Evolutionary conservation across 2,329 filamentous ascomycete species (phyloP).

Genomic region (Paecilomyces dactylethromorphus): DNA sequence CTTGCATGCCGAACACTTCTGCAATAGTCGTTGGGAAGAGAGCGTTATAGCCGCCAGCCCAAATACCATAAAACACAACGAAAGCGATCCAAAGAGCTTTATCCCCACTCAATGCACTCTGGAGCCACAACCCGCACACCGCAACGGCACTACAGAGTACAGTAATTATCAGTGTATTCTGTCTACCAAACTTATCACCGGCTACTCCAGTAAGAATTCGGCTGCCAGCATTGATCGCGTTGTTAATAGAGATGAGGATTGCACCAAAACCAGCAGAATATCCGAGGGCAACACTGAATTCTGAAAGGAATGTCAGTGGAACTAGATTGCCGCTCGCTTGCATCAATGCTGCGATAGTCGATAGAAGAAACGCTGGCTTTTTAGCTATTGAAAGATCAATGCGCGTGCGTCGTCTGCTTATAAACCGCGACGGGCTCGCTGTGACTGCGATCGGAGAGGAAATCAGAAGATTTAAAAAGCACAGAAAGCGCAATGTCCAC

Average conservation of each 20-base stretch:
- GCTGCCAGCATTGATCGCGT: slow-evolving; percentile 32
- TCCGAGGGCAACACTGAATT: slow-evolving; percentile 32
- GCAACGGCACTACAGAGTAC: slow-evolving; percentile 21
- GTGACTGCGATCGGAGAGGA: slow-evolving; percentile 11
- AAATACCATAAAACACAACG: slow-evolving; percentile 28
- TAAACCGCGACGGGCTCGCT: background rate
- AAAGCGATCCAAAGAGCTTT: slow-evolving; percentile 22
- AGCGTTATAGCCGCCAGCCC: slow-evolving; percentile 32
- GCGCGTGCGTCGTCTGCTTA: background rate
- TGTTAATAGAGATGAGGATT: slow-evolving; percentile 34
- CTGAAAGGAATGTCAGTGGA: slow-evolving; percentile 33
- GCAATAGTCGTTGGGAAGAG: slow-evolving; percentile 35
- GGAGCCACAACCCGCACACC: slow-evolving; percentile 19
- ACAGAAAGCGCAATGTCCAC: slow-evolving; percentile 23
- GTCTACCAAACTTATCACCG: slow-evolving; percentile 31
- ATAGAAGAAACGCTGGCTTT: slow-evolving; percentile 21
- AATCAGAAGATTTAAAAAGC: background rate
- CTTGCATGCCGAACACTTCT: slow-evolving; percentile 33
- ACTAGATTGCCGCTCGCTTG: slow-evolving; percentile 34
- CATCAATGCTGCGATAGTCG: slow-evolving; percentile 24
- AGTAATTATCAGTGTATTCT: slow-evolving; percentile 31
- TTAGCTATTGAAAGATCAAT: background rate
- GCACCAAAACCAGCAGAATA: slow-evolving; percentile 29
- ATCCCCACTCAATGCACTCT: slow-evolving; percentile 9
- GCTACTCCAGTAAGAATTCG: slow-evolving; percentile 32